Base-by-base conservation (phyloP, 192 early-diverging fungal species). In the Coemansia sp. region DNA sequence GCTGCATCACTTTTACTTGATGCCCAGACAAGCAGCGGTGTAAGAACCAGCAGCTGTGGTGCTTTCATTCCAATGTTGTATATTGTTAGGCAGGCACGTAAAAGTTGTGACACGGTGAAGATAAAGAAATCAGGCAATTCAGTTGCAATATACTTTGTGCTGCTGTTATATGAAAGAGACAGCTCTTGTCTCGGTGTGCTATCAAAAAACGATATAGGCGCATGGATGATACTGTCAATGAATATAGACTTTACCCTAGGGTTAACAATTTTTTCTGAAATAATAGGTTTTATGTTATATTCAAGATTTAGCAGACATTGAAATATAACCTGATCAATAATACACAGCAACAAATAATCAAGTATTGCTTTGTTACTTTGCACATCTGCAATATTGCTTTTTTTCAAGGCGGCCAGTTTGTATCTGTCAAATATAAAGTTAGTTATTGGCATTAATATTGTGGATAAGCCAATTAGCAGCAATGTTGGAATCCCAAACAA, bases 131-230 rank as follows among this genome's bases (percentile, higher is more conserved):
- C n/a, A n/a, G n/a, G n/a, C n/a, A n/a, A n/a, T n/a, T n/a, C n/a
- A n/a, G n/a, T n/a, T n/a, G n/a, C n/a, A n/a, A n/a, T n/a, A n/a
- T n/a, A n/a, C n/a, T n/a, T n/a, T n/a, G n/a, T n/a, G n/a, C n/a
- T n/a, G n/a, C n/a, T n/a, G n/a, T n/a, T n/a, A n/a, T n/a, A n/a
- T n/a, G n/a, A n/a, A n/a, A n/a, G n/a, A n/a, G n/a, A n/a, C n/a
- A n/a, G n/a, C n/a, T n/a, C n/a, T n/a, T n/a, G n/a, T n/a, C n/a
- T n/a, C n/a, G n/a, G n/a, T n/a, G n/a, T 72, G 56, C 70, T 72
- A 48, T 81, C 78, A 45, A 72, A 81, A 21, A 75, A 72, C 10
- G 67, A 69, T 8, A 75, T 23, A 0, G 78, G 78, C 3, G 78
- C 78, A 16, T 69, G 53, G 3, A 81, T 56, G 42, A 75, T 43